phyloP scores from a whole-genome alignment of 2,329 filamentous ascomycete genomes.

The Phyllosticta citrichinensis region DNA sequence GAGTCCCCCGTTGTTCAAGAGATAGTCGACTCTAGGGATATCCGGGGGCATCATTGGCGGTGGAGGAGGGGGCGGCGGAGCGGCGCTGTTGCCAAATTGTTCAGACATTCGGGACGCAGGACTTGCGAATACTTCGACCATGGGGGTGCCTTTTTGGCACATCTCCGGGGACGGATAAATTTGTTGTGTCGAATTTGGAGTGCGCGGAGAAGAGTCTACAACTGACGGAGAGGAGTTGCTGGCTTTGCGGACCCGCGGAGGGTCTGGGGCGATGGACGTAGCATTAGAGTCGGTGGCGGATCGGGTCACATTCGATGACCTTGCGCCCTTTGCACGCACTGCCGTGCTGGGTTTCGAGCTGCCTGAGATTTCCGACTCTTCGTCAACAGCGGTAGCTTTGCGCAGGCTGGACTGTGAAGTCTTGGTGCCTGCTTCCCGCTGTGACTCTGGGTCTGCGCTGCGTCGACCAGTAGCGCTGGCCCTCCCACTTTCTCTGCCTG shows the following conservation, averaged over 20 bases:
- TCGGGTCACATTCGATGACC: constrained; percentile 25
- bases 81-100: constrained; percentile 35
- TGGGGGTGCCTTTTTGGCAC: constrained; percentile 27
- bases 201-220: constrained; percentile 36
- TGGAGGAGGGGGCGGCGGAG: constrained; percentile 64
- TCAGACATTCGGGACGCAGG: constrained; percentile 26
- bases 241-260: constrained; percentile 18
- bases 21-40: constrained; percentile 78
- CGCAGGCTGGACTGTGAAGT: constrained; percentile 35
- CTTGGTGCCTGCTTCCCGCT: constrained; percentile 27
- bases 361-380: constrained; percentile 34
- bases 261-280: constrained; percentile 35
- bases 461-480: constrained; percentile 1
- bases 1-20: constrained; percentile 81
- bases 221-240: constrained; percentile 30
- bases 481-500: constrained; percentile 26
- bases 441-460: constrained; percentile 28
- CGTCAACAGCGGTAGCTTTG: constrained; percentile 25
- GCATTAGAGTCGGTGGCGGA: constrained; percentile 36
- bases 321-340: constrained; percentile 9
- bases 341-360: constrained; percentile 31
- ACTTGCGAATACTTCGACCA: constrained; percentile 36
- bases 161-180: constrained; percentile 25
- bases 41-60: constrained; percentile 55
- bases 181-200: constrained; percentile 31